phyloP scores from a whole-genome alignment of 345 rosid genomes.

The Cochlearia excelsa region DNA sequence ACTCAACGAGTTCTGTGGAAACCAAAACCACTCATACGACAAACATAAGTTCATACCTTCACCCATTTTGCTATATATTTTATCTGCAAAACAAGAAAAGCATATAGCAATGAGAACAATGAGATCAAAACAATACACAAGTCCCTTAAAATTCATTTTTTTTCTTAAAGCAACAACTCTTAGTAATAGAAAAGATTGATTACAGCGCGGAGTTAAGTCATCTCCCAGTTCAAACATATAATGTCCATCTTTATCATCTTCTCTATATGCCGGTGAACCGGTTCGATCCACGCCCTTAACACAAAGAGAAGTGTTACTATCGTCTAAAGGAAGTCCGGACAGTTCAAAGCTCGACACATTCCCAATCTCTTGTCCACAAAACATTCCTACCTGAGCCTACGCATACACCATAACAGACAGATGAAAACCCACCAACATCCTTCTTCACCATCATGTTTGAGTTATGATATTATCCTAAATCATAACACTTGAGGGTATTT shows the following conservation, averaged over 20 bases:
- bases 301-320: slow-evolving; percentile 42
- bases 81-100: slow-evolving; percentile 51
- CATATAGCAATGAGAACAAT: slow-evolving; percentile 6
- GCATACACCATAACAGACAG: slow-evolving; percentile 65
- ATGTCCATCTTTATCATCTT: slow-evolving; percentile 98
- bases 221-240: slow-evolving; percentile 96
- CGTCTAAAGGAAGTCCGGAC: slow-evolving; percentile 47
- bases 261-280: slow-evolving; percentile 88
- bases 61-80: slow-evolving; percentile 83
- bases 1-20: not conserved
- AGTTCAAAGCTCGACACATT: slow-evolving; percentile 74
- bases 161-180: slow-evolving; percentile 17
- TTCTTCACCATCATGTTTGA: no score
- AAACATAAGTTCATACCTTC: slow-evolving; percentile 51
- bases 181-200: slow-evolving; percentile 54
- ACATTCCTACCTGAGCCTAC: slow-evolving; percentile 99
- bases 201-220: slow-evolving; percentile 92
- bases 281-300: slow-evolving; percentile 61
- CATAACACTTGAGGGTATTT: no score
- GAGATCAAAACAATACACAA: slow-evolving; percentile 3
- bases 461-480: no score
- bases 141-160: not conserved
- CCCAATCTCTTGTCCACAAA: slow-evolving; percentile 90
- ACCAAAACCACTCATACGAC: slow-evolving; percentile 3
- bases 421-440: slow-evolving; percentile 30